Conservation (phyloP, 176 grass and related monocot species). For the Aegilops speltoides region DNA sequence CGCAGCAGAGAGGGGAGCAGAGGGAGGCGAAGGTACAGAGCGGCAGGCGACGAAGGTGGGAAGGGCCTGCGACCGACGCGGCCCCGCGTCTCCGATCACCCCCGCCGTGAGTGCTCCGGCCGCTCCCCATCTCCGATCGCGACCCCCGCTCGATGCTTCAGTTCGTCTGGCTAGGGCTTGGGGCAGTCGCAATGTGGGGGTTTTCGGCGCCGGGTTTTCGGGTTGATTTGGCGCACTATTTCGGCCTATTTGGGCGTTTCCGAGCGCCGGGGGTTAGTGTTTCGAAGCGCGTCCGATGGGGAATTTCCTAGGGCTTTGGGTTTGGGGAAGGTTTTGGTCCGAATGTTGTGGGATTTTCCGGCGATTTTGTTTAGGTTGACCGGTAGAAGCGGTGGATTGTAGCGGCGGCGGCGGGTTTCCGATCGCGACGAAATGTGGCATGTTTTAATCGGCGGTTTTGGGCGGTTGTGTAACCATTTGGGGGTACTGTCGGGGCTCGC, state of each 20-base stretch:
- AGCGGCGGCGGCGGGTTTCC: background rate
- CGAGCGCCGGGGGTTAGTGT: background rate
- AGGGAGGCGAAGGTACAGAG: background rate
- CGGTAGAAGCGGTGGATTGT: background rate
- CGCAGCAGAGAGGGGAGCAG: background rate
- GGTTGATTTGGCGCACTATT: background rate
- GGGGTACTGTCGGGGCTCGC: background rate
- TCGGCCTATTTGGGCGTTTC: background rate
- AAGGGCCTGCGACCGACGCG: background rate
- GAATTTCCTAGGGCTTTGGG: constrained; percentile 29
- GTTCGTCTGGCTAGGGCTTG: constrained; percentile 34
- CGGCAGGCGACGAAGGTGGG: background rate
- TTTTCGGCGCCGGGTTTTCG: background rate
- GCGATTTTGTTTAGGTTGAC: background rate
- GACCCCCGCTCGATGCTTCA: background rate
- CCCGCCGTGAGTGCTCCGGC: constrained; percentile 27
- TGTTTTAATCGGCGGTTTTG: background rate
- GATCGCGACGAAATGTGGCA: constrained; percentile 25
- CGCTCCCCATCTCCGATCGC: constrained; percentile 37
- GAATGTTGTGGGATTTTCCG: background rate
- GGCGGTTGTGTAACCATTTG: background rate
- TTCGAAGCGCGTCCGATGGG: background rate
- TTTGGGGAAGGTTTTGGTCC: constrained; percentile 19
- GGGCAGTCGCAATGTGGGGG: constrained; percentile 25
- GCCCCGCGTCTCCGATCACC: background rate